Evolutionary conservation across 352 stramenopile genomes (phyloP), one percentile per base, ranked within the genome.

Genomic region (Globisporangium sylvaticum): DNA sequence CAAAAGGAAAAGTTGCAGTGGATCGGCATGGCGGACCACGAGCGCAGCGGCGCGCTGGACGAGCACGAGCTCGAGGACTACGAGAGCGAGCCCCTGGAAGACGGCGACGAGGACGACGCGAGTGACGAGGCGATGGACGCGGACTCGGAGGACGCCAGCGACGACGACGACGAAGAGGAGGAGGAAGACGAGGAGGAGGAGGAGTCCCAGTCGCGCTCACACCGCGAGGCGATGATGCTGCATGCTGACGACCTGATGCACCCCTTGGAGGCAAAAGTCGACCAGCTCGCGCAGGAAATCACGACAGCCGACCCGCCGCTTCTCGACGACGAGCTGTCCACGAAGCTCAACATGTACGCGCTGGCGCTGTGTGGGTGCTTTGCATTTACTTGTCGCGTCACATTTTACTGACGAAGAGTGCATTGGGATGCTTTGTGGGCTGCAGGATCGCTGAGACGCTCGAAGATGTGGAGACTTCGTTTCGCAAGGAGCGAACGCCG

Each of bases 291-390:
- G 22, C 76, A 89, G 64, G 87, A 93, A 25, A 72, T 94, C 42
- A 83, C 83, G 58, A 71, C 72, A 50, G 66, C 67, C 48, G 78
- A 78, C n/a, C 46, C 62, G 10, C 71, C 70, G n/a, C 72, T 88
- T 62, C 70, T 72, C 18, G 84, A 91, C 37, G 83, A 90, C 32
- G 81, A 88, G 37, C 67, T 88, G 31, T 86, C 78, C 58, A 78
- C 74, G 14, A 90, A 86, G 70, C 81, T 95, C 57, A 92, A 95
- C 74, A 79, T 87, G 85, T 93, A 61, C 65, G 82, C 80, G 22
- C n/a, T 50, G 3, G 55, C 10, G 4, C 20, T 29, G 2, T 27
- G 3, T 56, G 34, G n/a, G 8, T 61, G 15, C 15, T 27, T 8
- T 59, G 12, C 3, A 0, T 58, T 53, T 68, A n/a, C 52, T 20